Evolutionary conservation across 495 filamentous ascomycete genomes (phyloP), one percentile per base, ranked within the genome.

Genomic region (Astrothelium macrocarpum): DNA sequence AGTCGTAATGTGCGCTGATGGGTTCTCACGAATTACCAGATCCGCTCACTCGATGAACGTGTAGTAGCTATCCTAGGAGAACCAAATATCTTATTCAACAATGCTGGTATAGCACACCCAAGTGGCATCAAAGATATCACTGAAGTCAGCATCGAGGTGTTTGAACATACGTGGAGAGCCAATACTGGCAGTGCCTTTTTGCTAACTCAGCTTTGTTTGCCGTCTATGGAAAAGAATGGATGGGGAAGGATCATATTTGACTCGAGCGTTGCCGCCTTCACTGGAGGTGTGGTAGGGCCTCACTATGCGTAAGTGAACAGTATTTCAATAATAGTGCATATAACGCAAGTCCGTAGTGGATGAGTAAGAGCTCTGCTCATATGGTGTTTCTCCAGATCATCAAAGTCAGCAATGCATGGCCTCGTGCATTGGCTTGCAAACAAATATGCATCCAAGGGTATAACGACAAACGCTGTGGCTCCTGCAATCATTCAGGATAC

Each of bases 61-160:
- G 71, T 76, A 16, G 58, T 65, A 2, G 29, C 45, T 1, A 45
- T 20, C 20, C 62, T 75, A 56, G 68, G 69, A 60, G 12, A 56
- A 18, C 66, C 71, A 3, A 70, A 64, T 26, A 73, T 77, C 63
- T 68, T 77, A 34, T 73, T 77, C 70, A 72, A 71, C 63, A 77
- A 77, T 67, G 75, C 75, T 2, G 75, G 75, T 53, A 45, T 61
- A 1, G 49, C 49, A 16, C 49, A 20, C 7, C 49, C 49, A 5
- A 65, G 66, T 2, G 66, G 71, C 58, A 32, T 70, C 60, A 36
- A 66, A 56, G 60, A n/a, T 63, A 71, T 77, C 59, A 61, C 61
- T 11, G 71, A 72, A 32, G 66, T 77, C 46, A 64, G 66, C 25
- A 68, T 74, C 32, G 71, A 73, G 9, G 64, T 64, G 28, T 72